A percentile compares a stretch with the other conserved stretches of the same genome.
phyloP scores from a whole-genome alignment of 352 stramenopile genomes.

The Pythium sp. region DNA sequence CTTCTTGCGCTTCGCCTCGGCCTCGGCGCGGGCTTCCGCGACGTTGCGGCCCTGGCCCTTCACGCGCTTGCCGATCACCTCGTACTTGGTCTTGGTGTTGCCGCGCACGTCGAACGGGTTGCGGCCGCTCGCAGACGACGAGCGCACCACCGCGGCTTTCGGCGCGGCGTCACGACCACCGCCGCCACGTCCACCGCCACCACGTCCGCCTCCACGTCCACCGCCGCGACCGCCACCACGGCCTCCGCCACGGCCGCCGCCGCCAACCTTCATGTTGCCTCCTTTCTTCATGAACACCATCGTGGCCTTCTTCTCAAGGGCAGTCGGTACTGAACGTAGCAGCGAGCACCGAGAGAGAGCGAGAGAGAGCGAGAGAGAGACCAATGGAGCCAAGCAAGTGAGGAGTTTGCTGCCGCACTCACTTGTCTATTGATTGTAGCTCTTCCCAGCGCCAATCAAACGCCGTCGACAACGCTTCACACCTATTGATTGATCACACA shows the following conservation, averaged over 20 bases:
- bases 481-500: too few relatives aligned
- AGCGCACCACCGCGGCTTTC: slow-evolving; percentile 20
- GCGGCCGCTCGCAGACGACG: slow-evolving; percentile 25
- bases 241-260: slow-evolving; percentile 10
- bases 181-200: slow-evolving; percentile 12
- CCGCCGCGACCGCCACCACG: not conserved
- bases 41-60: slow-evolving; percentile 90
- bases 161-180: slow-evolving; percentile 15
- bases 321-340: not conserved
- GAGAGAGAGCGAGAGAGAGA: not conserved
- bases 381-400: not conserved
- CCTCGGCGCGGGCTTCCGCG: slow-evolving; percentile 72
- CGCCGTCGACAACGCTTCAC: not conserved
- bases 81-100: slow-evolving; percentile 87
- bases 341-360: not conserved
- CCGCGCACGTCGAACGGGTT: slow-evolving; percentile 91
- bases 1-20: slow-evolving; percentile 81
- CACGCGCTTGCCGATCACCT: slow-evolving; percentile 86
- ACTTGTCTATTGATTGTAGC: slow-evolving; percentile 1
- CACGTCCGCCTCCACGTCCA: slow-evolving; percentile 14
- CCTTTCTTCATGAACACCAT: slow-evolving; percentile 51
- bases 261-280: slow-evolving; percentile 34
- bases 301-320: slow-evolving; percentile 1
- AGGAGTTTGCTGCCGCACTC: not conserved
- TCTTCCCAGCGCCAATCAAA: slow-evolving; percentile 19